Conservation (phyloP, 768 basidiomycete species). For the Collybiopsis luxurians region DNA sequence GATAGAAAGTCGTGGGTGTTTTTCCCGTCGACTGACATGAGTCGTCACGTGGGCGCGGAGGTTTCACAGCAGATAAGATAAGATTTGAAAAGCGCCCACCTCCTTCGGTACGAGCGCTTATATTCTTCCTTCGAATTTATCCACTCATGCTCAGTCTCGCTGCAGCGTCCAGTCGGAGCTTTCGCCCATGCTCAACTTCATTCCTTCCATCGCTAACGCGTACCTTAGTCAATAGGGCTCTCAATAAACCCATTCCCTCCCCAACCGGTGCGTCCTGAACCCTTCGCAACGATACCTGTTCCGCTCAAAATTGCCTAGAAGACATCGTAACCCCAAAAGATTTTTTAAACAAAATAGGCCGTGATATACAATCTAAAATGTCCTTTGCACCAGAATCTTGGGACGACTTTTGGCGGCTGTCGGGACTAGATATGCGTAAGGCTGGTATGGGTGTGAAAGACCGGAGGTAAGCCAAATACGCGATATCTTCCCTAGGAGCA, state of each 20-base stretch:
- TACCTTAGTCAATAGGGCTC: slow-evolving; percentile 31
- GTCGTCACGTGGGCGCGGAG: no score
- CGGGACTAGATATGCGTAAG: slow-evolving; percentile 57
- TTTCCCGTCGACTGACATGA: no score
- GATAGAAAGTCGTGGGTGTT: no score
- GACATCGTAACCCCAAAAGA: slow-evolving; percentile 53
- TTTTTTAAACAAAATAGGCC: slow-evolving; percentile 75
- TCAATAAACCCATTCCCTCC: slow-evolving; percentile 31
- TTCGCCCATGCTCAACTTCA: background rate
- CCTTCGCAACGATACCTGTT: background rate
- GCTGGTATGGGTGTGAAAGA: slow-evolving; percentile 67
- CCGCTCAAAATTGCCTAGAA: slow-evolving; percentile 28
- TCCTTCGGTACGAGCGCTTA: no score
- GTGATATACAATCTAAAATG: slow-evolving; percentile 63
- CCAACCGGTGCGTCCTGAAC: slow-evolving; percentile 28
- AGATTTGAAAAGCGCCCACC: no score
- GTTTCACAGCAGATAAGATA: no score
- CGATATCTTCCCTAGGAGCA: background rate
- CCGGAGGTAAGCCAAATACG: slow-evolving; percentile 51
- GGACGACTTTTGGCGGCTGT: slow-evolving; percentile 68
- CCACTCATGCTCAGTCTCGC: background rate
- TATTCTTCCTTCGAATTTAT: no score
- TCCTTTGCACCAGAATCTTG: slow-evolving; percentile 47
- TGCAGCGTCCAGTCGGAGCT: background rate
- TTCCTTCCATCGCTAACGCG: slow-evolving; percentile 27